phyloP scores from a whole-genome alignment of 345 rosid species.

The Citrus unshiu region DNA sequence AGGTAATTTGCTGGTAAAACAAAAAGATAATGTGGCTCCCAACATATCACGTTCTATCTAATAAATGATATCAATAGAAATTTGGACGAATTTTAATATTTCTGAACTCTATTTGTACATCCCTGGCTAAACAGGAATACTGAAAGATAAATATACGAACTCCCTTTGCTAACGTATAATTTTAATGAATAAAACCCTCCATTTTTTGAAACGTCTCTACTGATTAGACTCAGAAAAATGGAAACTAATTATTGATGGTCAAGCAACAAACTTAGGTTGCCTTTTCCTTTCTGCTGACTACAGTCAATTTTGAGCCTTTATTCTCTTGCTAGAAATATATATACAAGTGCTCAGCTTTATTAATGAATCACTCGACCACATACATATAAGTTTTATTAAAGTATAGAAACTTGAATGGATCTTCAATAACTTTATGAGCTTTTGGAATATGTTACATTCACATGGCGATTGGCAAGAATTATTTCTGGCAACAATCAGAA shows the following conservation, averaged over 20 bases:
- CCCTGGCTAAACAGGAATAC: not conserved
- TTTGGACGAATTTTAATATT: too few relatives aligned
- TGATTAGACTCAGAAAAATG: not conserved
- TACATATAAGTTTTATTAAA: too few relatives aligned
- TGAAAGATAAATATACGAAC: constrained; percentile 4
- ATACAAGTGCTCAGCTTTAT: not conserved
- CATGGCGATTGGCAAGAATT: not conserved
- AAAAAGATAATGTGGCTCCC: not conserved
- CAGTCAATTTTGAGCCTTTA: not conserved
- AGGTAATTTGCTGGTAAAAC: not conserved
- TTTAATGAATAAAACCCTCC: not conserved
- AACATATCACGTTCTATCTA: not conserved
- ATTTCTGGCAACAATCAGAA: not conserved
- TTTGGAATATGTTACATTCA: not conserved
- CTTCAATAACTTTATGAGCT: not conserved
- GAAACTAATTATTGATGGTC: not conserved
- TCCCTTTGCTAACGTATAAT: not conserved
- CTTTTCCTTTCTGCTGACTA: too few relatives aligned
- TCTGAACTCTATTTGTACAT: not conserved
- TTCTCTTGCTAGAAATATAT: not conserved
- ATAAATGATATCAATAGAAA: too few relatives aligned
- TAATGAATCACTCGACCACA: not conserved
- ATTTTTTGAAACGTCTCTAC: too few relatives aligned
- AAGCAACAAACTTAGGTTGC: not conserved
- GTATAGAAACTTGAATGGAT: not conserved